Base-by-base conservation (phyloP, 2,329 filamentous ascomycete genomes). In the Monosporascus sp. region DNA sequence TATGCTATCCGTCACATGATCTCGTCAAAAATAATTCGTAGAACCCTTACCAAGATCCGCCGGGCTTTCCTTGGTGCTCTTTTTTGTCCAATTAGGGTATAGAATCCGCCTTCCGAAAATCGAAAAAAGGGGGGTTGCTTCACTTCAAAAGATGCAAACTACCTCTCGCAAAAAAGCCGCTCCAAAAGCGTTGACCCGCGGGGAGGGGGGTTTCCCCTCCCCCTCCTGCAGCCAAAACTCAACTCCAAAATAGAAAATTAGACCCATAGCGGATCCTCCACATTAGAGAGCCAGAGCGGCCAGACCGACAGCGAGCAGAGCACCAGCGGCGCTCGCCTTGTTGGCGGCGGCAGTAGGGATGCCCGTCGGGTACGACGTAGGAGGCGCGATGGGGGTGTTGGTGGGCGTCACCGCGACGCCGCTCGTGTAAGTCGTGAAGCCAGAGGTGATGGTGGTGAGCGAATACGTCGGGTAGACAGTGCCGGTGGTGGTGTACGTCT, bases 291-390 rank as follows among this genome's bases (percentile, higher is more conserved):
- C 60, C 41, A 76, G 50, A 22, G 68, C 71, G 48, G 67, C 71
- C 38, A 73, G 53, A 53, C 69, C 74, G 42, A 67, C 74, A 34
- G 73, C 51, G 47, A 72, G 59, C 42, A 75, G 62, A 51, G 70
- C 69, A 25, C 70, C 71, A 24, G 71, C 49, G 27, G 68, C 60
- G 38, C 64, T 65, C 36, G 65, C 55, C 60, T 68, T 71, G 53
- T 63, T 67, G 47, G 70, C 73, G 22, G 65, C 74, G 39, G 66
- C 73, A 38, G 66, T 72, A 38, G 68, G 65, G n/a, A 72, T 60
- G 47, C 65, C 58, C 3, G 61, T 53, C 44, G 66, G 54, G 17
- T 60, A 52, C 20, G 55, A 59, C 39, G 54, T 58, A 20, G 62
- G 66, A 41, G 66, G 62, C 31, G 54, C 52, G 31, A 62, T 52